Evolutionary conservation across 805 yeast genomes (phyloP).

Genomic region (Lipomyces kockii): DNA sequence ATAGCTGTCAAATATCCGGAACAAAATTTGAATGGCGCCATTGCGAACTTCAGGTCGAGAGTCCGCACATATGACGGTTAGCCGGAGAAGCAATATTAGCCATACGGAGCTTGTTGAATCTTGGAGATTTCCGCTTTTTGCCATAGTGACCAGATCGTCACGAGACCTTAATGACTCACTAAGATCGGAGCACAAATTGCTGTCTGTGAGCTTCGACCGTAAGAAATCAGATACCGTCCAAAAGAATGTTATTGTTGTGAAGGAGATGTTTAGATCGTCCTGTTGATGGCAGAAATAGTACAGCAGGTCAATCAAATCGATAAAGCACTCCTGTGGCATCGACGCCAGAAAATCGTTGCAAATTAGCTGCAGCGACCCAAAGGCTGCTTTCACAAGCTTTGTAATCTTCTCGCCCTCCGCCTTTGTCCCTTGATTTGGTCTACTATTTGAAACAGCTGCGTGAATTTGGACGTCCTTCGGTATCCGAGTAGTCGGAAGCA

Average conservation of each 20-base stretch:
- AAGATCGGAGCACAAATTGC: conserved; percentile 29
- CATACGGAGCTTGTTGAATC: conserved; percentile 50
- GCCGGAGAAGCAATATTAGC: conserved; percentile 64
- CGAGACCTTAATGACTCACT: conserved; percentile 25
- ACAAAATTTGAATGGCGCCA: conserved; percentile 87
- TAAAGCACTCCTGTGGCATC: conserved; percentile 69
- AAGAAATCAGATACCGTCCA: conserved; percentile 88
- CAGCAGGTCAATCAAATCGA: conserved; percentile 70
- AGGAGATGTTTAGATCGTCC: conserved; percentile 81
- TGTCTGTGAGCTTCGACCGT: conserved; percentile 43
- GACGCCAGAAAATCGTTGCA: conserved; percentile 81
- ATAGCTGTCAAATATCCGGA: conserved; percentile 77
- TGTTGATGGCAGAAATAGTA: conserved; percentile 72
- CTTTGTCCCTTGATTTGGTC: conserved; percentile 2
- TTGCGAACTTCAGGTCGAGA: conserved; percentile 79
- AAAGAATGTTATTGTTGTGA: conserved; percentile 87
- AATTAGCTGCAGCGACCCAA: conserved; percentile 79
- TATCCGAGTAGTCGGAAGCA: conserved; percentile 26
- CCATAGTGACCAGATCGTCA: conserved; percentile 21
- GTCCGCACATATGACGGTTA: conserved; percentile 69
- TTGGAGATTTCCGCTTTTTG: conserved; percentile 18
- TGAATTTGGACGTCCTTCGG: conserved; percentile 17
- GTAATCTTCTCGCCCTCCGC: conserved; percentile 26
- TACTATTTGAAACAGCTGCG: neutral
- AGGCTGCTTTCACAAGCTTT: conserved; percentile 55